Evolutionary conservation across 148 eudicot genomes (phyloP), one percentile per base, ranked within the genome.

Genomic region (Camellia japonica): DNA sequence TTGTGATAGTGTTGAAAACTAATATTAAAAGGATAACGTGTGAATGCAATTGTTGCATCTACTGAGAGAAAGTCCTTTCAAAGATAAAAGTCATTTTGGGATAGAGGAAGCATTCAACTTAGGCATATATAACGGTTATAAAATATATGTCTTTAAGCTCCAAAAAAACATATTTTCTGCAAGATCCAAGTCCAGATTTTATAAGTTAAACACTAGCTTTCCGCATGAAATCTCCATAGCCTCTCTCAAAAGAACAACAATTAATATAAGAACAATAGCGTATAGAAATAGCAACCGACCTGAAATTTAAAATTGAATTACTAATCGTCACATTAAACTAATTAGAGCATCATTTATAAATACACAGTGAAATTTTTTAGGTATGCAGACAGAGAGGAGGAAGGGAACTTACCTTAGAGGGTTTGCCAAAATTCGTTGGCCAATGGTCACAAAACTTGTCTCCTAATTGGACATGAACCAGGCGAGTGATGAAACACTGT

Each of bases 401-500:
- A 60, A 65, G 42, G 71, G 44, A 23, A 23, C 81, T 74, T 85
- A 92, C 99, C 97, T 93, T 82, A 96, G 79, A 75, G 99, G 99
- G 85, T 93, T 91, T 82, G 99, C 99, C 85, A 96, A 88, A 71
- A 93, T 87, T 83, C 99, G 88, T 80, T 96, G 99, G 74, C 99
- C 99, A 54, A 96, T 93, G 42, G 98, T 96, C 83, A 93, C 99
- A 82, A 96, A 96, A 84, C 98, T 93, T 49, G 94, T 92, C 90
- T 96, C 99, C 84, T 96, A 98, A 84, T 96, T 96, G 83, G 99
- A 96, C 99, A 96, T 96, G 88, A 96, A 93, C 98, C 99, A 92
- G 73, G 98, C 99, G 7, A 96, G 92, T 81, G 99, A 96, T 55
- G 99, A 96, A 85, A 96, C 99, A 92, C 99, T 96, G 90, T 69